Base-by-base conservation (phyloP, 768 basidiomycete species). In the Dendrothele bispora region DNA sequence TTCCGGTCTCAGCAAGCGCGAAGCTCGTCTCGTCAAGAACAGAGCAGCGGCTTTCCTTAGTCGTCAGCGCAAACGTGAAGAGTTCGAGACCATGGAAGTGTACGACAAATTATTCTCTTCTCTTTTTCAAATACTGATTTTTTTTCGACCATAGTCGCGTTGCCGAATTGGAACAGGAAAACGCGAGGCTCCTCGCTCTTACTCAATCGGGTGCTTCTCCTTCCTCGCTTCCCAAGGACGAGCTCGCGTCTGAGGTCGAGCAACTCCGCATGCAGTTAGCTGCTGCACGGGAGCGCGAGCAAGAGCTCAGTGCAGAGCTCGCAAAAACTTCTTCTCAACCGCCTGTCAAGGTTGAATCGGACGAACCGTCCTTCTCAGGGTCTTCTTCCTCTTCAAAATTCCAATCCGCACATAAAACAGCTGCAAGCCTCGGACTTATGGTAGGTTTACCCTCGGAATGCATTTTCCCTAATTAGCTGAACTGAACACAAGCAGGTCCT, bases 71-170 rank as follows among this genome's bases (percentile, higher is more conserved):
- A 94, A 94, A 68, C 82, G 91, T 47, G 91, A 94, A 69, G 91
- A 93, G 70, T 94, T 91, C 60, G 91, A 94, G 69, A 73, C 63
- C 59, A 92, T 94, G 88, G 91, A 93, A 75, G 69, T 87, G 89
- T 92, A 71, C 71, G 87, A 83, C 47, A 59, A 49, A 46, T 44
- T 46, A 39, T 7, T 59, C 47, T 37, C 40, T 51, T 49, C 40
- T 48, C 54, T 57, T 49, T 27, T 34, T 43, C 15, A 49, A 37
- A 57, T 52, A 43, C 43, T 25, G 36, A 40, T 42, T 27, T 51
- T 35, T 34, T 52, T 47, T 58, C 39, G 50, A 44, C 50, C 50
- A 17, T 68, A 93, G 91, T 58, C 91, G 86, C 48, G 88, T 93
- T 58, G 80, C 82, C 52, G 86, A 89, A 61, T 73, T 93, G 25